Percentiles rank a stretch among this genome's conserved stretches.
Conservation (phyloP, 345 rosid species). For the sweet orange (Citrus sinensis) region DVS_A1.0 CM039163.1:51896001-51896500, state of each 20-base stretch:
- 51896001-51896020: too few relatives aligned
- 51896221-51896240: slow-evolving; percentile 43
- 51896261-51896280: slow-evolving; percentile 50
- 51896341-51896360: slow-evolving; percentile 30
- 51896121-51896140: slow-evolving; percentile 39
- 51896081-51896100: too few relatives aligned
- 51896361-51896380: neutral
- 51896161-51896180: slow-evolving; percentile 73
- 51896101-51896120: too few relatives aligned
- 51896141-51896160: slow-evolving; percentile 85
- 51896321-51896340: slow-evolving; percentile 28
- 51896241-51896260: slow-evolving; percentile 29
- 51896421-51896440: neutral
- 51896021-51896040: neutral
- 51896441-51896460: slow-evolving; percentile 2
- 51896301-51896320: slow-evolving; percentile 51
- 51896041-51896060: neutral
- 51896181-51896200: slow-evolving; percentile 47
- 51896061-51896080: too few relatives aligned
- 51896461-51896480: slow-evolving; percentile 34
- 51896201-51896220: slow-evolving; percentile 26
- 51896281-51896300: slow-evolving; percentile 80
- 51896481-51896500: slow-evolving; percentile 11
- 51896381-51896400: slow-evolving; percentile 9
- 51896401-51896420: neutral